Percentiles rank a stretch among this genome's conserved stretches.
Conservation (phyloP, 2,329 filamentous ascomycete species). For the Ciborinia camelliae region DNA sequence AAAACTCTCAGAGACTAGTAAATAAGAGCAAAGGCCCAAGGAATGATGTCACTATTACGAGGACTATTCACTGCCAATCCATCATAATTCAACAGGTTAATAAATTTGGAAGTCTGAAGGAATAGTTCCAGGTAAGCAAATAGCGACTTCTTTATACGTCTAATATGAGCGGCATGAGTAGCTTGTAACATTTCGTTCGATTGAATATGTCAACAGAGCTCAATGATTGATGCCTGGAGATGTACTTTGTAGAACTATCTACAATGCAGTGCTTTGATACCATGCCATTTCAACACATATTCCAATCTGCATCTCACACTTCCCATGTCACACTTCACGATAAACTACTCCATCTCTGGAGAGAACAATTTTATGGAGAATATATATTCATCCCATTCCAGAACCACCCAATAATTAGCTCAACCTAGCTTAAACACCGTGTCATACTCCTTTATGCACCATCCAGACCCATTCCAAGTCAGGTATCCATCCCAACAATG, state of each 20-base stretch:
- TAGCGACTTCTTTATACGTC: not conserved
- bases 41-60: too few species aligned
- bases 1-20: too few species aligned
- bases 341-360: not conserved
- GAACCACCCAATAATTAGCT: not conserved
- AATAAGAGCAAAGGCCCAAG: too few species aligned
- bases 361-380: not conserved
- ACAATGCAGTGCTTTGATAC: too few species aligned
- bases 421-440: not conserved
- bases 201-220: not conserved
- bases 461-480: not conserved
- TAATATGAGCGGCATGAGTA: not conserved
- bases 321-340: not conserved
- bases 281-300: not conserved
- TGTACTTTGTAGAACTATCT: not conserved
- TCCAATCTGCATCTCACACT: not conserved
- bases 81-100: too few species aligned
- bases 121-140: not conserved
- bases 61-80: not conserved
- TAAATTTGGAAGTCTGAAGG: too few species aligned
- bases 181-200: not conserved
- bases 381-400: not conserved
- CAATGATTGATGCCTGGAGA: not conserved
- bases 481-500: not conserved
- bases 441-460: not conserved